Evolutionary conservation across 2,329 filamentous ascomycete genomes (phyloP).

Genomic region (Septoria linicola): DNA sequence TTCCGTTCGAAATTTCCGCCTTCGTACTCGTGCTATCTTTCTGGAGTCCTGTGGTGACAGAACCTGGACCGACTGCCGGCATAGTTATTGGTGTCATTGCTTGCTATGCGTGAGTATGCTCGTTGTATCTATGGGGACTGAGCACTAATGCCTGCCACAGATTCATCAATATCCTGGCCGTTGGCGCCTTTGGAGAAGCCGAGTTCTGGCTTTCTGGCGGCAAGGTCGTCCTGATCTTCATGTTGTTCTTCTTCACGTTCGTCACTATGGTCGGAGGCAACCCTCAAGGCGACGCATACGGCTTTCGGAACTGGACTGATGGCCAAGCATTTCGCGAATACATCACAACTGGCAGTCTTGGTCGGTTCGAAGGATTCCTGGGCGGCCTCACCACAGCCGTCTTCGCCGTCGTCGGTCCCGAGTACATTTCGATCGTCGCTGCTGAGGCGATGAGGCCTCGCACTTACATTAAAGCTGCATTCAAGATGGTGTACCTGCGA

Average conservation of each 20-base stretch:
- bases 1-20: conserved; percentile 54
- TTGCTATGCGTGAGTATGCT: conserved; percentile 42
- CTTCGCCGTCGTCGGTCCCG: conserved; percentile 50
- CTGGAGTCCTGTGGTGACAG: conserved; percentile 45
- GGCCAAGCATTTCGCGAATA: conserved; percentile 38
- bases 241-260: conserved; percentile 44
- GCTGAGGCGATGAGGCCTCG: conserved; percentile 49
- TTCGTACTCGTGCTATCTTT: conserved; percentile 42
- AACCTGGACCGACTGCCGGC: conserved; percentile 35
- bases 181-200: conserved; percentile 47
- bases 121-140: conserved; percentile 19
- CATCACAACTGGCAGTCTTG: conserved; percentile 32
- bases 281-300: conserved; percentile 38
- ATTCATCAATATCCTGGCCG: conserved; percentile 48
- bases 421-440: conserved; percentile 51
- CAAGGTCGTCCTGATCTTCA: conserved; percentile 49
- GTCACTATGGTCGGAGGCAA: conserved; percentile 40
- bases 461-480: conserved; percentile 48
- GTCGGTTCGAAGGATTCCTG: conserved; percentile 40
- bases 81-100: conserved; percentile 45
- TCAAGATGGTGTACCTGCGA: conserved; percentile 50
- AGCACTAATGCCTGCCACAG: conserved; percentile 18
- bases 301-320: conserved; percentile 48
- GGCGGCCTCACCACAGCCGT: conserved; percentile 40
- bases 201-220: conserved; percentile 54